Base-by-base conservation (phyloP, 805 yeast genomes). In the Saccharomycopsis sp. region DNA sequence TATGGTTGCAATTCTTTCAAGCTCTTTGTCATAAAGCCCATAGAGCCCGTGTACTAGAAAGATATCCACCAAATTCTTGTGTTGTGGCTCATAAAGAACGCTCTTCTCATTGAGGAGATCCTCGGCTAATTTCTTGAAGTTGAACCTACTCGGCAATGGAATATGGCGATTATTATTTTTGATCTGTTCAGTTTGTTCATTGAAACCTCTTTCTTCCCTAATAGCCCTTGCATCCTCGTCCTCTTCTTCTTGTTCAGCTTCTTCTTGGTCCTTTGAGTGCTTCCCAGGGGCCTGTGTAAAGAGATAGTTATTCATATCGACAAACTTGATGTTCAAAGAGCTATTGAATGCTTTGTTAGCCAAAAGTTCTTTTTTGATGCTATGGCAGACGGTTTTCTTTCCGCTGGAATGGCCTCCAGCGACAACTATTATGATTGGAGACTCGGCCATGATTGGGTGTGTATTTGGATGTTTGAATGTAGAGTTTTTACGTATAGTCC, bases 21-120 rank as follows among this genome's bases (percentile, higher is more conserved):
- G 69, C 18, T 73, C 73, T 51, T 73, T 71, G 67, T 89, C 85
- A 66, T 82, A 87, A 23, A 91, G 74, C 0, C 96, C 92, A 66
- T 91, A 91, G 18, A 86, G 73, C 1, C 98, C 97, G 63, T 84
- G 84, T 1, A 90, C 78, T 4, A 91, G 69, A 12, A 78, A 68
- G 16, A 81, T 64, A 18, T 50, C 34, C 34, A 21, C 56, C 20
- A 47, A 24, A 34, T 18, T 34, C 23, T 29, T 46, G 23, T 51
- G 44, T 29, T 24, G 20, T 16, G 16, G 29, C 18, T n/a, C 9
- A 18, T 44, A 51, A 16, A 57, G 18, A 21, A 9, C 20, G 12
- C 24, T 37, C 16, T 18, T 12, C 15, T 47, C 12, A 14, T 40
- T 15, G 2, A 21, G 16, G 7, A 60, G 14, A 24, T 60, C 58